Conservation (phyloP, 78 protist genomes). For the Dictyostelium brefeldianum region DNA sequence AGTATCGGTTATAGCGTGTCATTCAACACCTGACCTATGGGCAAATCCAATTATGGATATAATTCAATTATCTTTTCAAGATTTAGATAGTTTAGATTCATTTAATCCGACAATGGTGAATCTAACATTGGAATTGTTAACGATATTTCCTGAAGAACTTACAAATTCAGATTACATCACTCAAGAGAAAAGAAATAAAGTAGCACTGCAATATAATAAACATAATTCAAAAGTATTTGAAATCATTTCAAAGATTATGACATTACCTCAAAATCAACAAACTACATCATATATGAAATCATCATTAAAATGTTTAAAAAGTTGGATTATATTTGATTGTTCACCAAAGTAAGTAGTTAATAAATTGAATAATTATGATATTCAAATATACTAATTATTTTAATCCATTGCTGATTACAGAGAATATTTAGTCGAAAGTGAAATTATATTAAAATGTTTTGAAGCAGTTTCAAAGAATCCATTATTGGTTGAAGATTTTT, state of each 20-base stretch:
- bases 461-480: conserved; percentile 43
- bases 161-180: conserved; percentile 47
- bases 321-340: conserved; percentile 65
- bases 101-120: neutral
- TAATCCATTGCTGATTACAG: no score
- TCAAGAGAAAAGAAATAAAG: conserved; percentile 45
- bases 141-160: conserved; percentile 46
- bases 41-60: conserved; percentile 35
- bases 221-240: neutral
- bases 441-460: conserved; percentile 16
- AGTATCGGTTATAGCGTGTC: conserved; percentile 53
- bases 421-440: conserved; percentile 17
- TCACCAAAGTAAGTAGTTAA: conserved; percentile 6
- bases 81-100: neutral
- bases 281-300: conserved; percentile 1
- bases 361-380: neutral
- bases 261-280: neutral
- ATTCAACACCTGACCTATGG: conserved; percentile 42
- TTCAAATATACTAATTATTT: neutral
- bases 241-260: neutral
- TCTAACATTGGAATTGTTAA: conserved; percentile 32
- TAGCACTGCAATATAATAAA: conserved; percentile 20
- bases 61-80: conserved; percentile 34
- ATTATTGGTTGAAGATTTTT: conserved; percentile 53
- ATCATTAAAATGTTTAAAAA: conserved; percentile 49